Evolutionary conservation across 2,329 filamentous ascomycete species (phyloP), one percentile per base, ranked within the genome.

Genomic region (Parasarocladium wereldwijsianum): DNA sequence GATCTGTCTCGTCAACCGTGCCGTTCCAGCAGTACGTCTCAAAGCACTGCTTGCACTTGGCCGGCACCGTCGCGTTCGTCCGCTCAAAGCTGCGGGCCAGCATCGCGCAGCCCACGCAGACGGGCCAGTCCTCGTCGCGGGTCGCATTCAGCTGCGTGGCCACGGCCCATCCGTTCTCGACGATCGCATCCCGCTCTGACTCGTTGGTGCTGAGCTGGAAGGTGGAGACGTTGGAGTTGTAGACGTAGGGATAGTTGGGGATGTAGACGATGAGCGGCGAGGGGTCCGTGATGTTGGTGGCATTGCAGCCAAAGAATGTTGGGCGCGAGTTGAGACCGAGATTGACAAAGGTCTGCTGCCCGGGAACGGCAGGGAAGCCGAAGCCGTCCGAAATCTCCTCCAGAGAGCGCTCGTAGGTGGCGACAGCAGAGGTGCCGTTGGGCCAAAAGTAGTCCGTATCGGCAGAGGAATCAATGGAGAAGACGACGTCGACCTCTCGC

Each of bases 1-100:
- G 45, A 1, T 43, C 40, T 8, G 38, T 34, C 29, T 49, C 47
- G 17, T 51, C 46, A 20, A 55, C 33, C 11, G 70, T 81, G n/a
- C 90, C 90, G 49, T 94, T 70, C 90, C 90, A 98, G 66, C 90
- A 98, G 58, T 94, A 94, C 13, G 60, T 54, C 9, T 60, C 40
- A 52, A 94, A 96, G 58, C 90, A 98, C 29, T 64, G 45, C 24
- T 56, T 61, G 58, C 90, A 98, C 8, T 70, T 71, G 1, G 66
- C 61, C 0, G 87, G 87, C 2, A 86, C 64, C 0, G 57, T 38
- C 1, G 77, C 78, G 12, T 64, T 62, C 1, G 82, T 87, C 29
- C 83, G 68, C 36, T 72, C 62, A 39, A 90, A 69, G 40, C 76
- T 84, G 36, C 87, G 70, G 31, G 68, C 70, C 11, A 96, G 64